Conservation (phyloP, 2,329 filamentous ascomycete species). For the Sclerotinia nivalis region DNA sequence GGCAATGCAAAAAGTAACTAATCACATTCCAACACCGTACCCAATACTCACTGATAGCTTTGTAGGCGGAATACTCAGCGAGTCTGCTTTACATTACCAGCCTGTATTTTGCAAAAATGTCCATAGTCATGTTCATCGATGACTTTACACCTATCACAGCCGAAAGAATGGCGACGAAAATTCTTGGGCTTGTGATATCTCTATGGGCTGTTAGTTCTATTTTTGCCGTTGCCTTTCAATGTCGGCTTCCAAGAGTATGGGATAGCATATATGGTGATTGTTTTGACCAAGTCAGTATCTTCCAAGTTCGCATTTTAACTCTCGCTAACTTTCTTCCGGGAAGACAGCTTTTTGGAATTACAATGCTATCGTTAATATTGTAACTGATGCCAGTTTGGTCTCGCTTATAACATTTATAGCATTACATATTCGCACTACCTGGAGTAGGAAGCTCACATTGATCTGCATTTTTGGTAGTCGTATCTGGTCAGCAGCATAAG, state of each 20-base stretch:
- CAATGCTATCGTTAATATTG: slow-evolving; percentile 15
- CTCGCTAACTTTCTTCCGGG: neutral
- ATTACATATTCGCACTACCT: slow-evolving; percentile 13
- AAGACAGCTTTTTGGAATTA: slow-evolving; percentile 21
- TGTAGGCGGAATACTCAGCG: slow-evolving; percentile 11
- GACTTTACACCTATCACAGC: slow-evolving; percentile 1
- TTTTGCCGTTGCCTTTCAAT: slow-evolving; percentile 19
- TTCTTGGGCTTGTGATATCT: slow-evolving; percentile 8
- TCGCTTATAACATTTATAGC: slow-evolving; percentile 16
- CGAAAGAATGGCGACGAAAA: neutral
- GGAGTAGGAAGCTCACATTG: slow-evolving; percentile 2
- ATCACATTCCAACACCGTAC: too few species aligned
- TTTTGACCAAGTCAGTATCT: slow-evolving; percentile 16
- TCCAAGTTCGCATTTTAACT: neutral
- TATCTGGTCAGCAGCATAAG: slow-evolving; percentile 9
- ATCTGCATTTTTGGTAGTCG: slow-evolving; percentile 24
- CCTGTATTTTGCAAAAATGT: slow-evolving; percentile 20
- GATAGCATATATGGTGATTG: slow-evolving; percentile 11
- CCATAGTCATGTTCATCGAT: neutral
- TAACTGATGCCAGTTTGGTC: slow-evolving; percentile 18
- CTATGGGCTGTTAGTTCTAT: slow-evolving; percentile 19
- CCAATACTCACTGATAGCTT: neutral
- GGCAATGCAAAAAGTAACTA: slow-evolving; percentile 14
- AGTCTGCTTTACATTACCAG: slow-evolving; percentile 5
- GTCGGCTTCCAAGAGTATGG: slow-evolving; percentile 13